Conservation (phyloP, 495 filamentous ascomycete species). For the Talaromyces liani region DNA sequence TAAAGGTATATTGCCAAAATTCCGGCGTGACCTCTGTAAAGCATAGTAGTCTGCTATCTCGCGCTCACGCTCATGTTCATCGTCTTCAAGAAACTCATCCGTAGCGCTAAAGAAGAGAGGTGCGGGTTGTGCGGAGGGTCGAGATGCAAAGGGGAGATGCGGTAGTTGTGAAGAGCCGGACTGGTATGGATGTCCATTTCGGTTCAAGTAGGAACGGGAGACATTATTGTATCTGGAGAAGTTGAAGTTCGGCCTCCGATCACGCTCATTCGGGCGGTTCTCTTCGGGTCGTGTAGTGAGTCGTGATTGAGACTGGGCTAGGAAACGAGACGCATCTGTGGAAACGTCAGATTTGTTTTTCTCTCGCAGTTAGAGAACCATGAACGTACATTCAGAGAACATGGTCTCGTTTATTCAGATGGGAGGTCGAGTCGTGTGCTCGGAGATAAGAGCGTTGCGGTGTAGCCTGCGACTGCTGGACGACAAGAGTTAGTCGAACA, state of each 20-base stretch:
- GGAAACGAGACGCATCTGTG: slow-evolving; percentile 91
- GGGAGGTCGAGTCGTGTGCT: not conserved
- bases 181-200: slow-evolving; percentile 66
- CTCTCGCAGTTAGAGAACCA: slow-evolving; percentile 4
- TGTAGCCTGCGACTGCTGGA: not conserved
- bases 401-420: slow-evolving; percentile 41
- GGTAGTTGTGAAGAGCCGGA: slow-evolving; percentile 58
- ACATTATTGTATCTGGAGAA: slow-evolving; percentile 34
- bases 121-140: slow-evolving; percentile 62
- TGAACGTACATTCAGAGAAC: slow-evolving; percentile 75
- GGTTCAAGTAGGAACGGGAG: slow-evolving; percentile 44
- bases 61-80: slow-evolving; percentile 82
- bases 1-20: slow-evolving; percentile 72
- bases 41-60: slow-evolving; percentile 93
- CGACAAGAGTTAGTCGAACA: not conserved
- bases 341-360: not conserved
- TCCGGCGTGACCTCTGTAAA: slow-evolving; percentile 76
- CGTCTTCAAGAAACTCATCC: slow-evolving; percentile 78
- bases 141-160: slow-evolving; percentile 69
- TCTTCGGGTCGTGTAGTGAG: slow-evolving; percentile 61
- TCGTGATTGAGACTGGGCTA: slow-evolving; percentile 94
- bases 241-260: slow-evolving; percentile 31
- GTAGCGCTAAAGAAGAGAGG: slow-evolving; percentile 88
- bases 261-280: slow-evolving; percentile 41
- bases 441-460: not conserved